Conservation (phyloP, 2,329 filamentous ascomycete species). For the Capronia americana region DNA sequence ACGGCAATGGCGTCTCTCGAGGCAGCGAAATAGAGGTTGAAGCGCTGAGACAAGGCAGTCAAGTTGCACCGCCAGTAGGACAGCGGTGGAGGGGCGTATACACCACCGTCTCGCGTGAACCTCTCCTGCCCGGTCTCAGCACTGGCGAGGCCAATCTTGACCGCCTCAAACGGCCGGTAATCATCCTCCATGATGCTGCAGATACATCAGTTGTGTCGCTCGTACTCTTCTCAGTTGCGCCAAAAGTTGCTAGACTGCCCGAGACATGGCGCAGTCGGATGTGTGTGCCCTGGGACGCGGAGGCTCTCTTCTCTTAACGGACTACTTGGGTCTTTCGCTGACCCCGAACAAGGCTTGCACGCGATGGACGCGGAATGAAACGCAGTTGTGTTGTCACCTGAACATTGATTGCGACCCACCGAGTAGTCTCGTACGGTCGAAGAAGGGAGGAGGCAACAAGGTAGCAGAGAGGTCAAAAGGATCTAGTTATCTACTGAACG, state of each 20-base stretch:
- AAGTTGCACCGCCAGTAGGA: slow-evolving; percentile 54
- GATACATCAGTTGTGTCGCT: background rate
- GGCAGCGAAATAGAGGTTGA: slow-evolving; percentile 56
- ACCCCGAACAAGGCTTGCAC: background rate
- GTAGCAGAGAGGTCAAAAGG: background rate
- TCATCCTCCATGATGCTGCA: slow-evolving; percentile 35
- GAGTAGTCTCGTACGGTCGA: background rate
- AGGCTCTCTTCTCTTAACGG: background rate
- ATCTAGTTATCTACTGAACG: background rate
- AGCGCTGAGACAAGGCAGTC: slow-evolving; percentile 55
- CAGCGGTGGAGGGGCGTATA: slow-evolving; percentile 43
- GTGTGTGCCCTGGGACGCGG: background rate
- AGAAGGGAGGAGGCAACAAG: background rate
- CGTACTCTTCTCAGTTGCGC: background rate
- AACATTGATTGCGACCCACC: background rate
- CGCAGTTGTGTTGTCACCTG: background rate
- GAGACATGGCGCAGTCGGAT: slow-evolving; percentile 7
- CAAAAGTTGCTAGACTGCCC: background rate
- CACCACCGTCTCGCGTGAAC: slow-evolving; percentile 43
- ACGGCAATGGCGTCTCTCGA: slow-evolving; percentile 51
- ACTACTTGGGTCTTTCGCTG: background rate
- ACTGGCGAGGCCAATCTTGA: slow-evolving; percentile 32
- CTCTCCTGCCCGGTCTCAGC: slow-evolving; percentile 41
- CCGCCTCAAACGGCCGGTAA: slow-evolving; percentile 32
- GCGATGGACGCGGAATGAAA: background rate